A percentile compares a stretch with the other conserved stretches of the same genome.
phyloP scores from a whole-genome alignment of 345 rosid species.

The Rhodamnia rubescens region DNA sequence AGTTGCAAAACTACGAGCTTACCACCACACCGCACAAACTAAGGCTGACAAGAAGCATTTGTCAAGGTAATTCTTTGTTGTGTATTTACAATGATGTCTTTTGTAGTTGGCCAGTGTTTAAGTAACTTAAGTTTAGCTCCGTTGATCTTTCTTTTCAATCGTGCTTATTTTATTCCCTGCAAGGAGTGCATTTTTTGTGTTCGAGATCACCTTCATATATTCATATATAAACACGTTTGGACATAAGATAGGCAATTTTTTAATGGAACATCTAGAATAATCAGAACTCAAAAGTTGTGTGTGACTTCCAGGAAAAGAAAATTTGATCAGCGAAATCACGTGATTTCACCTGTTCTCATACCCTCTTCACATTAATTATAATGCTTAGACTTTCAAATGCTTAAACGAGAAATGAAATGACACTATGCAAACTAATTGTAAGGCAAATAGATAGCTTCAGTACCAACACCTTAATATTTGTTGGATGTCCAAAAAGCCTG shows the following conservation, averaged over 20 bases:
- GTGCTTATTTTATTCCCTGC: background rate
- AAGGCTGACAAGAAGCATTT: slow-evolving; percentile 88
- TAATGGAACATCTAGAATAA: background rate
- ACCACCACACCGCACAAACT: slow-evolving; percentile 93
- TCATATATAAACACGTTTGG: background rate
- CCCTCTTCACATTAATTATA: background rate
- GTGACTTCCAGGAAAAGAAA: background rate
- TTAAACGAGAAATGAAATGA: background rate
- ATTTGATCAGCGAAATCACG: background rate
- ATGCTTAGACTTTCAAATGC: background rate
- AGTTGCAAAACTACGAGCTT: slow-evolving; percentile 88
- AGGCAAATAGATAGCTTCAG: background rate
- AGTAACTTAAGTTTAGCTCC: background rate
- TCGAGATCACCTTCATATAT: background rate
- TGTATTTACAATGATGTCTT: background rate
- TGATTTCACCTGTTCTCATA: background rate
- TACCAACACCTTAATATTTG: background rate
- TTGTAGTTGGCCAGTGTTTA: background rate
- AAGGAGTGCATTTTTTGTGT: background rate
- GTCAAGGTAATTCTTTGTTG: slow-evolving; percentile 42
- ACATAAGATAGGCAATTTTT: background rate
- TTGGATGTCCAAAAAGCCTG: background rate
- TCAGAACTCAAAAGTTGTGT: background rate
- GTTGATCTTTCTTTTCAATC: background rate
- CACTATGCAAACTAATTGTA: background rate